phyloP scores from a whole-genome alignment of 257 asterid species.

The Parsonsia alboflavescens region DNA sequence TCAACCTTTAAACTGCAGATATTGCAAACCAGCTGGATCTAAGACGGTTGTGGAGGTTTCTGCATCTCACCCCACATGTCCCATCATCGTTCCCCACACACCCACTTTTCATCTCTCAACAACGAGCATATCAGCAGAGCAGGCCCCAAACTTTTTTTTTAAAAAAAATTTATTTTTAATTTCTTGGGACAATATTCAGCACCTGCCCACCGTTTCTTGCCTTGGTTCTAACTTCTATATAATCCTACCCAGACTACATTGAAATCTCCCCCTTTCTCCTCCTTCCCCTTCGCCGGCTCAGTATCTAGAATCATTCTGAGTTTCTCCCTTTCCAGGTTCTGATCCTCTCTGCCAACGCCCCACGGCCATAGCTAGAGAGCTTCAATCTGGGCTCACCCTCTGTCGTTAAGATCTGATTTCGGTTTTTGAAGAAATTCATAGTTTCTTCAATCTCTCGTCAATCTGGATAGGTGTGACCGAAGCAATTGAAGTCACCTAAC shows the following conservation, averaged over 20 bases:
- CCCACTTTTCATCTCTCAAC: conserved; percentile 6
- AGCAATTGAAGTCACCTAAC: background rate
- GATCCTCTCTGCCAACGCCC: background rate
- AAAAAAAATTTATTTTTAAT: background rate
- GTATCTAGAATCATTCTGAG: background rate
- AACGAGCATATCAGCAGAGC: background rate
- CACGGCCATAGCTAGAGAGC: background rate
- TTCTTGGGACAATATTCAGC: conserved; percentile 8
- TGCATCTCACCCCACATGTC: conserved; percentile 49
- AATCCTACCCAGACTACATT: conserved; percentile 30
- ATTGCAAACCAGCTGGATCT: conserved; percentile 58
- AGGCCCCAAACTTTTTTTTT: conserved; percentile 42
- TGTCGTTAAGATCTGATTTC: background rate
- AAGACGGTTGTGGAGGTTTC: conserved; percentile 37
- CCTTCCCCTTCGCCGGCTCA: conserved; percentile 19
- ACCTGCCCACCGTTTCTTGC: conserved; percentile 20
- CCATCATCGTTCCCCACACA: conserved; percentile 40
- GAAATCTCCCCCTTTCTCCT: conserved; percentile 35
- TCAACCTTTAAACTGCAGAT: conserved; percentile 9
- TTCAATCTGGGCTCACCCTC: background rate
- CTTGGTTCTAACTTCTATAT: conserved; percentile 37
- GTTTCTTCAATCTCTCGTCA: background rate
- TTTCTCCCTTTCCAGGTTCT: background rate
- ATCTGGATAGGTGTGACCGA: background rate
- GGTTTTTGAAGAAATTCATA: background rate